Conservation (phyloP, 2,329 filamentous ascomycete genomes). For the Talaromyces funiculosus region DNA sequence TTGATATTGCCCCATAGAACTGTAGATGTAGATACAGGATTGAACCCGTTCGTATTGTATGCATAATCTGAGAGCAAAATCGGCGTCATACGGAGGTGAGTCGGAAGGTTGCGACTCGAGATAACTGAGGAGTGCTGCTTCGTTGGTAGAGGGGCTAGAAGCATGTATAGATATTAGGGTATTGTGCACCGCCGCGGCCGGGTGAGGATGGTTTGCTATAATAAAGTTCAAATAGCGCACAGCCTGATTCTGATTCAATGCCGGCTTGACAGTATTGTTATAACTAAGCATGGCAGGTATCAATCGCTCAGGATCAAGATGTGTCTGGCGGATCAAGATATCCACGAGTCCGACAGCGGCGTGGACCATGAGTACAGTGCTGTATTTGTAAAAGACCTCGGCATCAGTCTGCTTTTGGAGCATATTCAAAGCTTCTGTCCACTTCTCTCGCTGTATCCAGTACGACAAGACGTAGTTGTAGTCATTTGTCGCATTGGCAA, state of each 20-base stretch:
- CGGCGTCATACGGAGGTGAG: conserved; percentile 80
- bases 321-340: conserved; percentile 84
- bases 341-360: conserved; percentile 83
- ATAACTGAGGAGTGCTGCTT: conserved; percentile 79
- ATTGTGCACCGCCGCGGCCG: conserved; percentile 84
- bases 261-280: conserved; percentile 64
- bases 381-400: conserved; percentile 93
- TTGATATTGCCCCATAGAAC: conserved; percentile 87
- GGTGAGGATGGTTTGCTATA: conserved; percentile 75
- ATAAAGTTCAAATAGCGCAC: conserved; percentile 89
- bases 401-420: conserved; percentile 89
- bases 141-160: conserved; percentile 73
- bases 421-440: conserved; percentile 78
- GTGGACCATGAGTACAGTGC: conserved; percentile 92
- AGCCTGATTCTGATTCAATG: conserved; percentile 76
- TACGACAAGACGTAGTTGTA: conserved; percentile 94
- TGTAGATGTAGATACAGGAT: conserved; percentile 96
- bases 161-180: conserved; percentile 95
- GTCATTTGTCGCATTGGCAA: conserved; percentile 81
- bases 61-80: conserved; percentile 91
- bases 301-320: conserved; percentile 76
- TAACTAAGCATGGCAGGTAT: conserved; percentile 94
- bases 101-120: conserved; percentile 86
- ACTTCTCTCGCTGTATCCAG: conserved; percentile 93
- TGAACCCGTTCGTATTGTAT: conserved; percentile 91